Evolutionary conservation across 2,329 filamentous ascomycete genomes (phyloP).

Genomic region (Aphanoascus verrucosus): DNA sequence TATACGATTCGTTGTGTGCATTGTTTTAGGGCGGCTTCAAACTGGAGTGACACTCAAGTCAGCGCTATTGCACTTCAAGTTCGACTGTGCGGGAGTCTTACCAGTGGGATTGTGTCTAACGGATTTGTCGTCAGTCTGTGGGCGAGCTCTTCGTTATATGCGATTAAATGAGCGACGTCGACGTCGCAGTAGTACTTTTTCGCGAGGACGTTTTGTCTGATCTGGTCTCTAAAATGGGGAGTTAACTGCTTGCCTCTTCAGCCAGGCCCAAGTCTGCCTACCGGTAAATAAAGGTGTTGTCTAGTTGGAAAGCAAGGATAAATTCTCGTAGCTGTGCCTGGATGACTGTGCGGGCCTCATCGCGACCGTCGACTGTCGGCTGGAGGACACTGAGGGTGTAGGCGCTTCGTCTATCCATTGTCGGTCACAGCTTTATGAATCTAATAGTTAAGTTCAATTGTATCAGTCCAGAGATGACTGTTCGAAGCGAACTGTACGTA

Average conservation of each 20-base stretch:
- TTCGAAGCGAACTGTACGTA: conserved; percentile 7
- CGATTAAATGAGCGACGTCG: conserved; percentile 90
- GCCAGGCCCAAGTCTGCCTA: conserved; percentile 30
- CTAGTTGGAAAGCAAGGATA: conserved; percentile 83
- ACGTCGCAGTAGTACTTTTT: conserved; percentile 95
- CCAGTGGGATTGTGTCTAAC: conserved; percentile 81
- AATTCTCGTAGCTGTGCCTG: conserved; percentile 79
- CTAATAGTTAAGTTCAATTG: background rate
- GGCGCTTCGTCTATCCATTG: conserved; percentile 78
- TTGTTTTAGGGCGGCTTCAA: conserved; percentile 77
- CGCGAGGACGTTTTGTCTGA: conserved; percentile 85
- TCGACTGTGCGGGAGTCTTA: conserved; percentile 35
- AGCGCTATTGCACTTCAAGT: background rate
- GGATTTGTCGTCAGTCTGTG: conserved; percentile 83
- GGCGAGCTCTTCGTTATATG: conserved; percentile 88
- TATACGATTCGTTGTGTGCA: conserved; percentile 92
- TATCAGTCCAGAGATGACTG: background rate
- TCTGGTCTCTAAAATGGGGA: conserved; percentile 61
- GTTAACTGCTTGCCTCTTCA: background rate
- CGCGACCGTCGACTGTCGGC: conserved; percentile 52
- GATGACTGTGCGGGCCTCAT: conserved; percentile 60
- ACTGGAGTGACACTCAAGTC: conserved; percentile 43
- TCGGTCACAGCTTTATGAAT: background rate
- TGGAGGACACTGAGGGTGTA: conserved; percentile 76
- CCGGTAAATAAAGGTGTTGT: conserved; percentile 93